These are phyloP conservation scores for Colletotrichum nymphaeae DNA, from an alignment of 2,329 filamentous ascomycete species.

Conservation along the genomic window DNA sequence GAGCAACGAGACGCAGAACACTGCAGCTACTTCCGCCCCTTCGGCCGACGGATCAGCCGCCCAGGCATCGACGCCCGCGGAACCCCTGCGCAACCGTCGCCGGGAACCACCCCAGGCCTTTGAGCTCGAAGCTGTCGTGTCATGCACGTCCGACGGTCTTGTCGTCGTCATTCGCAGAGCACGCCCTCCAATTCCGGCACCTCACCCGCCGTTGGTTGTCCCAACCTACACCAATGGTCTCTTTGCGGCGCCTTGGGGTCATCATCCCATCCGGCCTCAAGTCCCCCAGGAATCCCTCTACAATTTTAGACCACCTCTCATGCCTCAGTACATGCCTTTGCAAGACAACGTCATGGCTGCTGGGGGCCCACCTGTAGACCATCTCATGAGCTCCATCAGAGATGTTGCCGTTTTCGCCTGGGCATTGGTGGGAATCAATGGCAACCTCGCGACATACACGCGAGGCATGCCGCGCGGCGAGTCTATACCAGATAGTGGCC, in stretches of 20 bases:
- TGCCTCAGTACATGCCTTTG: constrained; percentile 57
- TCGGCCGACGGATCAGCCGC: constrained; percentile 11
- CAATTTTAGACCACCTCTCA: constrained; percentile 55
- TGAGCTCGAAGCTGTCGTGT: constrained; percentile 90
- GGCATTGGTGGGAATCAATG: constrained; percentile 84
- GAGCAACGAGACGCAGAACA: constrained; percentile 20
- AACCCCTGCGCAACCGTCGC: constrained; percentile 38
- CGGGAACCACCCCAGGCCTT: constrained; percentile 57
- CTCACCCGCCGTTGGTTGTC: constrained; percentile 60
- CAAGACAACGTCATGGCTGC: constrained; percentile 56
- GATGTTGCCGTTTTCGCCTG: constrained; percentile 91
- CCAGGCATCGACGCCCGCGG: constrained; percentile 12
- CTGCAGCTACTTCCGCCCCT: constrained; percentile 19
- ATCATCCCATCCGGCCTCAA: constrained; percentile 68
- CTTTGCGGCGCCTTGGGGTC: constrained; percentile 85
- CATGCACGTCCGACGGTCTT: constrained; percentile 88
- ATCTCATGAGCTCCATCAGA: constrained; percentile 83
- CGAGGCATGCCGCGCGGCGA: constrained; percentile 72
- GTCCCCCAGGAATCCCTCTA: constrained; percentile 55
- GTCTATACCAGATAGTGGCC: constrained; percentile 67
- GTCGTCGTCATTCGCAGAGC: constrained; percentile 84
- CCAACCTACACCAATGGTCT: constrained; percentile 70
- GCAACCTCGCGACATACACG: constrained; percentile 73
- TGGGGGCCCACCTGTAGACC: constrained; percentile 66
- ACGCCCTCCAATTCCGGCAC: constrained; percentile 73